phyloP scores from a whole-genome alignment of 495 filamentous ascomycete species.

The Penicillium lividum region DNA sequence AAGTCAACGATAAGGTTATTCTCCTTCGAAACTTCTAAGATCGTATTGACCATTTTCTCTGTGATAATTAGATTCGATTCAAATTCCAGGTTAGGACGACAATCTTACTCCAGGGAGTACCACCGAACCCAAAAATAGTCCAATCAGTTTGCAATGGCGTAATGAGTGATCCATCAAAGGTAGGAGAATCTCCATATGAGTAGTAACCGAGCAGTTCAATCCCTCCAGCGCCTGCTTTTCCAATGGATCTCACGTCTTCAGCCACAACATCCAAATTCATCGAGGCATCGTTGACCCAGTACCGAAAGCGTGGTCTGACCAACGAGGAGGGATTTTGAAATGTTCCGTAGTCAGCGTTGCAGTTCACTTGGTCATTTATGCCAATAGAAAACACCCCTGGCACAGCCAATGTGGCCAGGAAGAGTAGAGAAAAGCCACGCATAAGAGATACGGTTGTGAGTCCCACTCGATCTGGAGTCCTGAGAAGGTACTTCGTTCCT shows the following conservation, averaged over 20 bases:
- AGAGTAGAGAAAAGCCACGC: background rate
- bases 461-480: background rate
- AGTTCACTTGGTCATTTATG: conserved; percentile 20
- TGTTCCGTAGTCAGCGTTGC: conserved; percentile 21
- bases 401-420: background rate
- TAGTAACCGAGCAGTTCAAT: conserved; percentile 46
- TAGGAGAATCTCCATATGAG: conserved; percentile 31
- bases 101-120: conserved; percentile 29
- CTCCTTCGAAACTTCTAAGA: conserved; percentile 39
- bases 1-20: conserved; percentile 48
- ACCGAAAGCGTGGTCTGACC: conserved; percentile 32
- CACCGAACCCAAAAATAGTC: conserved; percentile 50
- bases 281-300: conserved; percentile 47
- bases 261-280: conserved; percentile 32
- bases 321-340: conserved; percentile 26
- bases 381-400: background rate
- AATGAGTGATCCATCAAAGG: background rate
- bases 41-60: conserved; percentile 35
- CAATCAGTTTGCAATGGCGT: conserved; percentile 32
- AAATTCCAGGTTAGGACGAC: background rate
- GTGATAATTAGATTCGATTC: conserved; percentile 1
- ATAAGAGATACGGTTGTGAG: background rate
- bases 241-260: conserved; percentile 36
- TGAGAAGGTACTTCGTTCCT: too few relatives aligned
- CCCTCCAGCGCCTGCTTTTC: conserved; percentile 39